phyloP scores from a whole-genome alignment of 306 rosid species.

The Sophora flavescens region DNA sequence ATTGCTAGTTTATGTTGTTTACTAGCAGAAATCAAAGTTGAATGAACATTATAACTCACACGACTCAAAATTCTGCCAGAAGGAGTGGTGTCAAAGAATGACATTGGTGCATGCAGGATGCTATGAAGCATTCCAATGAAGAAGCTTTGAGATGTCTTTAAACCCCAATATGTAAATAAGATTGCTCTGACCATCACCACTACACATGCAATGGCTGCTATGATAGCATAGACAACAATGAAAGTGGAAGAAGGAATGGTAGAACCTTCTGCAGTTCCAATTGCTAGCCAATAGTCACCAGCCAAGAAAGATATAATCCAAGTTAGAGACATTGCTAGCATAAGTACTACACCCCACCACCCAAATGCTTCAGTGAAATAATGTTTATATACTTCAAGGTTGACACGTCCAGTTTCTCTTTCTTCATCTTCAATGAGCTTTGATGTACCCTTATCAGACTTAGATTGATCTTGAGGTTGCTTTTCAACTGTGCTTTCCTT shows the following conservation, averaged over 20 bases:
- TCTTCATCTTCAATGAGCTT: slow-evolving; percentile 89
- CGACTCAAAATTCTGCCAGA: slow-evolving; percentile 92
- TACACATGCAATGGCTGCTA: slow-evolving; percentile 52
- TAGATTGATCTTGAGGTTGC: slow-evolving; percentile 53
- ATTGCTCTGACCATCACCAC: slow-evolving; percentile 58
- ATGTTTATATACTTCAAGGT: slow-evolving; percentile 65
- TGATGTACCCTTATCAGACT: slow-evolving; percentile 58
- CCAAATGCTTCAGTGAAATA: slow-evolving; percentile 88
- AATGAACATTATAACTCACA: slow-evolving; percentile 53
- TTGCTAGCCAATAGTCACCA: slow-evolving; percentile 85
- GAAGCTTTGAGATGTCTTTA: slow-evolving; percentile 76
- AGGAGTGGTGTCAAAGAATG: slow-evolving; percentile 95
- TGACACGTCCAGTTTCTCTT: slow-evolving; percentile 76
- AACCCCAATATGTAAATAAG: slow-evolving; percentile 61
- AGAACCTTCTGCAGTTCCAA: slow-evolving; percentile 64
- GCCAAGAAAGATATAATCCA: slow-evolving; percentile 67
- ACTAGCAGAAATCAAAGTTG: background rate
- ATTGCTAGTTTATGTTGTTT: slow-evolving; percentile 3
- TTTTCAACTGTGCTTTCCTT: slow-evolving; percentile 52
- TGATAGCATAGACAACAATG: slow-evolving; percentile 66
- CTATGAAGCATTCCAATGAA: slow-evolving; percentile 67
- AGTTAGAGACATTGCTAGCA: slow-evolving; percentile 54
- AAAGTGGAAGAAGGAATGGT: slow-evolving; percentile 56
- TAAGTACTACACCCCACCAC: slow-evolving; percentile 75
- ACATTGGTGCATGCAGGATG: slow-evolving; percentile 88